Evolutionary conservation across 2,329 filamentous ascomycete species (phyloP).

Genomic region (Boeremia exigua): DNA sequence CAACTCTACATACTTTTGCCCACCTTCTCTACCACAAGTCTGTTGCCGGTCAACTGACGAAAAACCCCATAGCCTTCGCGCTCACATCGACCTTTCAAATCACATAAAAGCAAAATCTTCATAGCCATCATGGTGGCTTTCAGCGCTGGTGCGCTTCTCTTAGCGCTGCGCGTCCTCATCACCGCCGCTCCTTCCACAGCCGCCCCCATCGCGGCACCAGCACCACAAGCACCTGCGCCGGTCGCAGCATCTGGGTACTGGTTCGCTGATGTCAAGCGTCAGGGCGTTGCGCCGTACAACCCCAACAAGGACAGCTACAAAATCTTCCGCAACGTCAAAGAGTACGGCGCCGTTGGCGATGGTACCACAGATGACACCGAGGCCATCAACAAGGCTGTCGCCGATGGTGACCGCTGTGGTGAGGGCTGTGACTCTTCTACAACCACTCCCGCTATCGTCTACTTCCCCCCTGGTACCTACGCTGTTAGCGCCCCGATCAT

Average conservation of each 20-base stretch:
- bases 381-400: conserved; percentile 85
- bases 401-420: conserved; percentile 79
- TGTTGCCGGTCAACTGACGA: conserved; percentile 40
- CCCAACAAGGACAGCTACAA: conserved; percentile 64
- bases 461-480: conserved; percentile 90
- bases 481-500: conserved; percentile 78
- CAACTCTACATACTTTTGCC: conserved; percentile 20
- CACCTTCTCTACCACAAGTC: conserved; percentile 26
- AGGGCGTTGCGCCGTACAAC: conserved; percentile 72
- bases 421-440: conserved; percentile 83
- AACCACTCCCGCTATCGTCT: conserved; percentile 82
- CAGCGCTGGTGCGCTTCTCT: conserved; percentile 44
- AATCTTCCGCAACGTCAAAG: conserved; percentile 59
- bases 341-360: conserved; percentile 59
- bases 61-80: conserved; percentile 27
- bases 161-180: conserved; percentile 47
- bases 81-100: conserved; percentile 22
- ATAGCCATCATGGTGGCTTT: conserved; percentile 48
- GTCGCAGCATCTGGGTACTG: conserved; percentile 63
- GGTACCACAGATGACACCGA: conserved; percentile 80
- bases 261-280: conserved; percentile 71
- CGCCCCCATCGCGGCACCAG: conserved; percentile 31
- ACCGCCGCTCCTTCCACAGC: conserved; percentile 38
- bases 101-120: conserved; percentile 23
- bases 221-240: conserved; percentile 23